Evolutionary conservation across 257 asterid species (phyloP).

Genomic region (Solanum commersonii): DNA sequence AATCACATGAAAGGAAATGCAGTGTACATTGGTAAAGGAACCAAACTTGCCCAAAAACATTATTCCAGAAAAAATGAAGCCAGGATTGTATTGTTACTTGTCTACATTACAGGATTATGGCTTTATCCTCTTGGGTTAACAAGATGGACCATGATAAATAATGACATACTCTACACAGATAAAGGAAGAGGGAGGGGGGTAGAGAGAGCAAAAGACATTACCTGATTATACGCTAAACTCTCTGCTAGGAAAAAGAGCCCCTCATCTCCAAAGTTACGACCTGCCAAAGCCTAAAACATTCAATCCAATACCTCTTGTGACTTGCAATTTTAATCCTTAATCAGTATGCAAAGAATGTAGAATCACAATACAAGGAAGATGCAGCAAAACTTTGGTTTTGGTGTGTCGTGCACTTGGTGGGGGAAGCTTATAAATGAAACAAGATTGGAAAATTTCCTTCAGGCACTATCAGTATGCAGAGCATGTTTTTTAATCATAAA

Average conservation of each 20-base stretch:
- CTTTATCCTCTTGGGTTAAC: not conserved
- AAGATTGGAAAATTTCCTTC: not conserved
- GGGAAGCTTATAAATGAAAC: not conserved
- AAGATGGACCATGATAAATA: not conserved
- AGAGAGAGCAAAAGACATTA: not conserved
- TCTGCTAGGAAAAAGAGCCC: conserved; percentile 89
- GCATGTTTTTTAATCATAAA: not conserved
- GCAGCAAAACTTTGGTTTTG: not conserved
- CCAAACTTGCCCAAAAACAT: not conserved
- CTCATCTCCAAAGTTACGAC: conserved; percentile 84
- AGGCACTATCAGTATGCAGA: not conserved
- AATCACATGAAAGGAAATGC: conserved; percentile 4
- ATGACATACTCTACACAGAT: not conserved
- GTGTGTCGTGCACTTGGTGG: not conserved
- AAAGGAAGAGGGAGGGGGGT: not conserved
- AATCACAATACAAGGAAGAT: not conserved
- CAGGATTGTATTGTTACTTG: not conserved
- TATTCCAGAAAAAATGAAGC: not conserved
- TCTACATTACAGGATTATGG: not conserved
- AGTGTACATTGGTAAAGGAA: conserved; percentile 1
- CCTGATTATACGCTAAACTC: conserved; percentile 94
- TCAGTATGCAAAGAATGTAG: not conserved
- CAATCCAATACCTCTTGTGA: not conserved
- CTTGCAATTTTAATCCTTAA: not conserved
- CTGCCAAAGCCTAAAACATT: conserved; percentile 26